Conservation (phyloP, 371 early-diverging fungal species). For the Blyttiomyces sp. region DNA sequence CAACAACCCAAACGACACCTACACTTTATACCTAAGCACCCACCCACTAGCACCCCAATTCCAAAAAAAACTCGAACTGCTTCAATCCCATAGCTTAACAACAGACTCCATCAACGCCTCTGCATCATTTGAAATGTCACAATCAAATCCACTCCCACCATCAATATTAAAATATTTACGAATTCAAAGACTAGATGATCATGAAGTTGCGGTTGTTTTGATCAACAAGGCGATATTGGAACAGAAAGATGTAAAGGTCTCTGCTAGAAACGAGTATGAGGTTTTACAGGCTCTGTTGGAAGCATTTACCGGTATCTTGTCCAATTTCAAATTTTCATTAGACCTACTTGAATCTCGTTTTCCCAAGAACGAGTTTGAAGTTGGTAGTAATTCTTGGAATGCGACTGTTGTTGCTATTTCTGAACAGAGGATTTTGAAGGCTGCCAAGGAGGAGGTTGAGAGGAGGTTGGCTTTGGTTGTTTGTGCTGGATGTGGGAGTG, state of each 20-base stretch:
- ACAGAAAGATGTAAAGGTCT: background rate
- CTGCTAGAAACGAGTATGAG: constrained; percentile 4
- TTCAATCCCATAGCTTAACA: background rate
- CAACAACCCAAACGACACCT: constrained; percentile 23
- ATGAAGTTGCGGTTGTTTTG: background rate
- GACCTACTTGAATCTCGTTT: background rate
- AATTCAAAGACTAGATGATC: constrained; percentile 15
- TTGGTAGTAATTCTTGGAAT: background rate
- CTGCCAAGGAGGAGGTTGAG: background rate
- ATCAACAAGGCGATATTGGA: background rate
- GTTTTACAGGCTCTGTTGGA: constrained; percentile 1
- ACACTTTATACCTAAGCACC: constrained; percentile 21
- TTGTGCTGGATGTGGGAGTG: constrained; percentile 8
- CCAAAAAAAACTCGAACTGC: constrained; percentile 13
- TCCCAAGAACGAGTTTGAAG: background rate
- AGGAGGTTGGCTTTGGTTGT: background rate
- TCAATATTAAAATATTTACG: constrained; percentile 26
- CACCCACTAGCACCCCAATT: constrained; percentile 20
- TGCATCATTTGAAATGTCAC: constrained; percentile 2
- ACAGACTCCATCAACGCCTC: constrained; percentile 4
- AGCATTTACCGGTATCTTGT: constrained; percentile 4
- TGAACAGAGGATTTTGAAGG: constrained; percentile 9
- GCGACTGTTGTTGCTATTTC: constrained; percentile 2
- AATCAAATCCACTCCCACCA: constrained; percentile 32
- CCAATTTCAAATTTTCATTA: background rate